Conservation (phyloP, 495 filamentous ascomycete species). For the Platismatia glauca region DNA sequence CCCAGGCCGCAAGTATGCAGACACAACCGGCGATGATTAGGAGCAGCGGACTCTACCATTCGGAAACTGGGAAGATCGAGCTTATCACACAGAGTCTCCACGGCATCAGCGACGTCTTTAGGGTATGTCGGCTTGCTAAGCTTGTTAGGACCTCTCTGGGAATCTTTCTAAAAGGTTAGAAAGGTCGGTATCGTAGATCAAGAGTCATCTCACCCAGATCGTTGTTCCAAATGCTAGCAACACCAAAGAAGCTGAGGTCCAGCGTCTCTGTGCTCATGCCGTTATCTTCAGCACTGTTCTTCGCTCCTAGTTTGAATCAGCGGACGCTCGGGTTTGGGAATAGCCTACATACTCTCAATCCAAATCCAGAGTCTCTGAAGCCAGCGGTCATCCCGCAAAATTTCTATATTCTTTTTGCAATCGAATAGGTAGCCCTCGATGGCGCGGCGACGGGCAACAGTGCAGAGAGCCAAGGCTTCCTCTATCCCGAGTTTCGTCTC, state of each 20-base stretch:
- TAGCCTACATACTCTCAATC: constrained; percentile 50
- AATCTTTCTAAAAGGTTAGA: constrained; percentile 13
- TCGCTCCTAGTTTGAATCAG: constrained; percentile 48
- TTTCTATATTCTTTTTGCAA: constrained; percentile 53
- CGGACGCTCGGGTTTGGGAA: neutral
- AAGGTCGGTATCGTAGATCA: neutral
- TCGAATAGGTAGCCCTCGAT: constrained; percentile 75
- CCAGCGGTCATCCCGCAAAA: constrained; percentile 64
- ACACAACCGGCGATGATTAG: constrained; percentile 68
- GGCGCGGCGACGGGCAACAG: constrained; percentile 44
- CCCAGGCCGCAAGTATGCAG: constrained; percentile 70
- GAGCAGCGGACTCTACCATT: constrained; percentile 51
- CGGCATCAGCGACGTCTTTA: constrained; percentile 36
- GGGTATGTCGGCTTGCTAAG: constrained; percentile 13
- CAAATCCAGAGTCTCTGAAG: constrained; percentile 71
- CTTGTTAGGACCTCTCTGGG: constrained; percentile 15
- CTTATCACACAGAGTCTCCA: constrained; percentile 42
- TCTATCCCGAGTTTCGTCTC: constrained; percentile 29
- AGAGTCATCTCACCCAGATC: constrained; percentile 46
- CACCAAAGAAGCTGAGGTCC: constrained; percentile 80
- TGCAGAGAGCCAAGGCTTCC: constrained; percentile 38
- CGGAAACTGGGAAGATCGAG: constrained; percentile 41
- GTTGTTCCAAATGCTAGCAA: constrained; percentile 71
- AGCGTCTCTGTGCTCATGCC: constrained; percentile 66
- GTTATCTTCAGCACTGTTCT: constrained; percentile 51